Conservation (phyloP, 2,329 filamentous ascomycete genomes). For the Diaporthe destruens region DNA sequence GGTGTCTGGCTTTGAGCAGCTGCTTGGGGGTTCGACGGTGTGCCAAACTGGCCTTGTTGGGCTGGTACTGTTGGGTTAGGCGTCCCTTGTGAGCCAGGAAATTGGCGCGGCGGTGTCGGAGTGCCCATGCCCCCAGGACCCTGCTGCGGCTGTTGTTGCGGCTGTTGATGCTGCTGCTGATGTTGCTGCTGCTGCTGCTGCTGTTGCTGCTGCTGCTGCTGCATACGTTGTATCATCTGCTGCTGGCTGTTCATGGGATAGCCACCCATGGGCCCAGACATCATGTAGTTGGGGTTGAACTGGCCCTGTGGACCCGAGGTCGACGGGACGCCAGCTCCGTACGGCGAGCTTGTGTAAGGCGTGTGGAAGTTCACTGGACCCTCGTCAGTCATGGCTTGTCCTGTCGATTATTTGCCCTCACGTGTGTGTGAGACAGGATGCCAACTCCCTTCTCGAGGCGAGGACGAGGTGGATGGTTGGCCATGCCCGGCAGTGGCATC, state of each 20-base stretch:
- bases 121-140: constrained; percentile 46
- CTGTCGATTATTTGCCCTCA: background rate
- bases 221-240: constrained; percentile 51
- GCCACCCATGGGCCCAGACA: constrained; percentile 65
- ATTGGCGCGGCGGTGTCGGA: constrained; percentile 45
- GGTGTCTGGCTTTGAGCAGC: constrained; percentile 51
- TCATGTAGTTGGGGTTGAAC: constrained; percentile 67
- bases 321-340: constrained; percentile 65
- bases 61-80: constrained; percentile 40
- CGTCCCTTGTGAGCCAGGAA: constrained; percentile 42
- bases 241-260: constrained; percentile 66
- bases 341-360: constrained; percentile 69
- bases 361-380: constrained; percentile 69
- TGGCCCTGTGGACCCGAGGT: constrained; percentile 63
- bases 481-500: constrained; percentile 17
- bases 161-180: no score
- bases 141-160: no score
- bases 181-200: constrained; percentile 35
- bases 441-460: background rate
- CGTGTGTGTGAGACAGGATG: background rate
- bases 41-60: constrained; percentile 48
- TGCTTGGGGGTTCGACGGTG: constrained; percentile 50
- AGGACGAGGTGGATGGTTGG: constrained; percentile 2
- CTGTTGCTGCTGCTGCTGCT: constrained; percentile 35
- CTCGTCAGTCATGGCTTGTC: constrained; percentile 34